Evolutionary conservation across 768 basidiomycete species (phyloP).

Genomic region (Boletus vinaceobasis): DNA sequence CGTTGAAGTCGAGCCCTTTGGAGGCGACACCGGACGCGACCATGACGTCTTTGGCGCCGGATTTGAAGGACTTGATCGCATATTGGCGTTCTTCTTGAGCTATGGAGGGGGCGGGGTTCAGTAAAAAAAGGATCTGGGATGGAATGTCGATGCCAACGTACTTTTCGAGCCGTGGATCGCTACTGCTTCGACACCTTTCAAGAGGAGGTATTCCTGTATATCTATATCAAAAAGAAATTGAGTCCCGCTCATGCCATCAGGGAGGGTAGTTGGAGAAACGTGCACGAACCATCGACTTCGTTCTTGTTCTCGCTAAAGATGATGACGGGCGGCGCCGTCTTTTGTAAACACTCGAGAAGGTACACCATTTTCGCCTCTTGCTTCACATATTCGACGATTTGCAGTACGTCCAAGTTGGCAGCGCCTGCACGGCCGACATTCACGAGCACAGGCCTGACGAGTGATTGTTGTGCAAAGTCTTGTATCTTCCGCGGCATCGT

Average conservation of each 20-base stretch:
- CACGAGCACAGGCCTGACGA: conserved; percentile 92
- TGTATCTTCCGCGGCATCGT: conserved; percentile 99
- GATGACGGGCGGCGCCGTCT: conserved; percentile 97
- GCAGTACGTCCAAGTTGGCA: conserved; percentile 93
- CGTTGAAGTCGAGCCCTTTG: conserved; percentile 97
- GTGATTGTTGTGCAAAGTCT: conserved; percentile 94
- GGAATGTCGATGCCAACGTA: conserved; percentile 33
- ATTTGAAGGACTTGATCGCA: conserved; percentile 97
- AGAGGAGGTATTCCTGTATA: conserved; percentile 94
- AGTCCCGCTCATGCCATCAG: background rate
- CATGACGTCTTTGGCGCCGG: conserved; percentile 98
- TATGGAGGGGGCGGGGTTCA: conserved; percentile 28
- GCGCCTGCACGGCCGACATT: conserved; percentile 98
- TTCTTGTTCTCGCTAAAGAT: conserved; percentile 99
- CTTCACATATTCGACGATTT: conserved; percentile 98
- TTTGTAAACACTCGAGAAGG: conserved; percentile 93
- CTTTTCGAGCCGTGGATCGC: conserved; percentile 98
- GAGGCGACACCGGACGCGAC: conserved; percentile 97
- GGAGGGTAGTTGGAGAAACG: background rate
- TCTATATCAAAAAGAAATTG: conserved; percentile 47
- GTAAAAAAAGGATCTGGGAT: background rate
- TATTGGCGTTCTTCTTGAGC: conserved; percentile 99
- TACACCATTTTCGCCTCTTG: conserved; percentile 99
- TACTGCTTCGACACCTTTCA: conserved; percentile 98
- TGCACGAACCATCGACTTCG: conserved; percentile 87